Evolutionary conservation across 2,329 filamentous ascomycete genomes (phyloP).

Genomic region (Hypoxylon sp.): DNA sequence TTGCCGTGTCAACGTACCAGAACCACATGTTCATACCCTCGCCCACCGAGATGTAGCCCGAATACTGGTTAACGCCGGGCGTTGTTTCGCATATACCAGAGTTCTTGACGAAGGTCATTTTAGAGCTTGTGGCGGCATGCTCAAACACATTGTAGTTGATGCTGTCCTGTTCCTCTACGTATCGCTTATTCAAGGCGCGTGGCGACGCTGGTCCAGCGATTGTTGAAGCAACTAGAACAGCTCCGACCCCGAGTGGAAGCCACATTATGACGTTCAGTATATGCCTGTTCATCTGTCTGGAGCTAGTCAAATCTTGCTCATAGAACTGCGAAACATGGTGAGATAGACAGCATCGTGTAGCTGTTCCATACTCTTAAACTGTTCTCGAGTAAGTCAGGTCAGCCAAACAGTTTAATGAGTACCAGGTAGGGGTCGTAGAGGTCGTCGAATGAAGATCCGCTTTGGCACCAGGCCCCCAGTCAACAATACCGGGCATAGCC

Average conservation of each 20-base stretch:
- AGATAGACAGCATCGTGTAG: background rate
- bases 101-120: constrained; percentile 58
- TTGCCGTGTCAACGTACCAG: constrained; percentile 43
- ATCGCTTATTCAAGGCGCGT: constrained; percentile 21
- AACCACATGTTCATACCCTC: constrained; percentile 54
- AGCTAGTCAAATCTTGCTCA: background rate
- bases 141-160: constrained; percentile 54
- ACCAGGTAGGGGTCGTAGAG: too few relatives aligned
- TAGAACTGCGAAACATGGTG: background rate
- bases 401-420: constrained; percentile 9
- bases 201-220: constrained; percentile 1
- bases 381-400: too few relatives aligned
- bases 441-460: constrained; percentile 17
- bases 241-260: constrained; percentile 6
- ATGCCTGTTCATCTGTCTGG: too few relatives aligned
- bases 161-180: constrained; percentile 30
- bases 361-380: constrained; percentile 1
- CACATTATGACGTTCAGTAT: background rate
- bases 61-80: constrained; percentile 58
- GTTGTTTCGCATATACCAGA: constrained; percentile 61
- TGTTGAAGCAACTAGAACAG: constrained; percentile 9
- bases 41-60: constrained; percentile 59
- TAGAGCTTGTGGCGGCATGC: constrained; percentile 55
- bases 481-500: constrained; percentile 13
- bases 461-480: constrained; percentile 5